Base-by-base conservation (phyloP, 2,329 filamentous ascomycete species). In the Dothistroma pini region DNA sequence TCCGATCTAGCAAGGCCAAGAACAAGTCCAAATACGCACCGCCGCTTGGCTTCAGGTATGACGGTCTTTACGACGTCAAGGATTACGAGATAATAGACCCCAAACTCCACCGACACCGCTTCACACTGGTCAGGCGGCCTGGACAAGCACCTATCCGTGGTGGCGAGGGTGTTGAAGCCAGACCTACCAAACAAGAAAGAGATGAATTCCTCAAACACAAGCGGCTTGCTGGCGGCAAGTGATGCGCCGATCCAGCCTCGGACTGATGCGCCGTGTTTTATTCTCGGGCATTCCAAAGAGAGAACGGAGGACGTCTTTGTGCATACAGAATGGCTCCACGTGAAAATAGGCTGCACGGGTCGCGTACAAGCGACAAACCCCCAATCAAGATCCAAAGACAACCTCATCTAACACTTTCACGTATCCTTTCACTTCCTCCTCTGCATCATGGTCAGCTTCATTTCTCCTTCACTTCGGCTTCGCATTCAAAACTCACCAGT, bases 381-480 rank as follows among this genome's bases (percentile, higher is more conserved):
- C 41, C 41, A 44, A 19, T 44, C 41, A 44, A 44, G 41, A 44
- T 7, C 41, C 41, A 44, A 41, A 34, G 4, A 72, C 59, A 11
- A 83, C 76, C 63, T 80, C 78, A 61, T 86, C 81, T 58, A 88
- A 68, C 1, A 81, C 76, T 38, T 77, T 76, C 21, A 86, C 78
- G 58, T 86, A 78, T 9, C 72, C 76, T 51, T 77, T 75, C 2
- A 87, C 77, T 70, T 88, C 86, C 2, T 85, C 81, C 66, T 84
- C 84, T 82, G 60, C 54, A 31, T 49, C 31, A 14, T 7, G 49
- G 55, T 63, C 29, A 63, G 56, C 49, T 54, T 34, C 31, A 25
- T 19, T 21, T 62, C 41, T 56, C 44, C 38, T 48, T 38, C 22
- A 63, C 32, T 22, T 29, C 7, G 41, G 14, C 8, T 31, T 38